Evolutionary conservation across 2,329 filamentous ascomycete species (phyloP).

Genomic region (Hyphodiscus sp.): DNA sequence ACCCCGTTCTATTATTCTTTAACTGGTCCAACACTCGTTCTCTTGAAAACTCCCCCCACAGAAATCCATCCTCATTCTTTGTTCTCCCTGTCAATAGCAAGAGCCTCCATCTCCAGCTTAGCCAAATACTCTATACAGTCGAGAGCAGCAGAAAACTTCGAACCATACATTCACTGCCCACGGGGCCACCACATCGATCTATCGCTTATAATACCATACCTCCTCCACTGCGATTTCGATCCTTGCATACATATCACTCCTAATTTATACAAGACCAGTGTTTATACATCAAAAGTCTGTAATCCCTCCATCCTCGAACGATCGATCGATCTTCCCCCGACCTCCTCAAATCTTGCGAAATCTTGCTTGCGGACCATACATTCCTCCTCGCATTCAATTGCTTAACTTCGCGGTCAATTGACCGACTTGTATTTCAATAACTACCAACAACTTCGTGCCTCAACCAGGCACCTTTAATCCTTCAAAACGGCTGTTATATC

Average conservation of each 20-base stretch:
- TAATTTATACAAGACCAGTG: constrained; percentile 18
- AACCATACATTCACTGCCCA: not conserved
- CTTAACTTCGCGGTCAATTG: constrained; percentile 11
- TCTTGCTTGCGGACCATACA: not conserved
- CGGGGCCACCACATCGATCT: not conserved
- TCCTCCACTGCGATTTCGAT: constrained; percentile 14
- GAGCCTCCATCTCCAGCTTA: not conserved
- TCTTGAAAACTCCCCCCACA: constrained; percentile 22
- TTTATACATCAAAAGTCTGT: constrained; percentile 18
- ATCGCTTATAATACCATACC: constrained; percentile 9
- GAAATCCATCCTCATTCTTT: constrained; percentile 23
- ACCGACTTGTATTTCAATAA: constrained; percentile 9
- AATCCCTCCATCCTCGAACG: constrained; percentile 1
- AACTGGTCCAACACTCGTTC: constrained; percentile 25
- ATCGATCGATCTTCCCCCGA: not conserved
- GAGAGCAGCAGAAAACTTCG: not conserved
- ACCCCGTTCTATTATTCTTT: constrained; percentile 8
- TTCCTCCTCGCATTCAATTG: constrained; percentile 3
- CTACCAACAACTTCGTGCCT: constrained; percentile 31
- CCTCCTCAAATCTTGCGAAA: not conserved
- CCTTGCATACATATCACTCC: constrained; percentile 16
- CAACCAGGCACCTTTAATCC: constrained; percentile 40
- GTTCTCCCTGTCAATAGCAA: constrained; percentile 26
- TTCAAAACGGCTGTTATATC: constrained; percentile 80
- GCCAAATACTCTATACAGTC: not conserved